Evolutionary conservation across 352 stramenopile genomes (phyloP).

Genomic region (Phytophthora macrochlamydospora): DNA sequence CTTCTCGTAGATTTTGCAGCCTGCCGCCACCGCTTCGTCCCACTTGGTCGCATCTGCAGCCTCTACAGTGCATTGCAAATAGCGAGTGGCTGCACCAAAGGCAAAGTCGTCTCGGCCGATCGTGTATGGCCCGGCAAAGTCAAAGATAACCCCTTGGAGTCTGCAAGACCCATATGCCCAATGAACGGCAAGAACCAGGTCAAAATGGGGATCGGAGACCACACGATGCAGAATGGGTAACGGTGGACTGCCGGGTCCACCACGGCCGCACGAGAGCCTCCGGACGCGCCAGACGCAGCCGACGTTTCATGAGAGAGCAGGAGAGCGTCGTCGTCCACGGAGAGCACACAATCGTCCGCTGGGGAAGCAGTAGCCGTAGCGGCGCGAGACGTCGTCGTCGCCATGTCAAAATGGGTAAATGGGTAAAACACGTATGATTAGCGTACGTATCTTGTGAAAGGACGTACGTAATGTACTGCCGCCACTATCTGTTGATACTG

Average conservation of each 20-base stretch:
- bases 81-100: slow-evolving; percentile 89
- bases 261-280: slow-evolving; percentile 1
- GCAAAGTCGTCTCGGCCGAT: slow-evolving; percentile 90
- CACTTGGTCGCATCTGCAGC: slow-evolving; percentile 69
- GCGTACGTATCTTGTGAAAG: slow-evolving; percentile 23
- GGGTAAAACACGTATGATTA: slow-evolving; percentile 40
- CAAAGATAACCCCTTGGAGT: slow-evolving; percentile 92
- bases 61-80: slow-evolving; percentile 79
- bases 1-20: slow-evolving; percentile 92
- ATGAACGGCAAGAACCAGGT: slow-evolving; percentile 96
- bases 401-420: slow-evolving; percentile 33
- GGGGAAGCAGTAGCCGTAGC: background rate
- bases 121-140: slow-evolving; percentile 96
- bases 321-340: slow-evolving; percentile 17
- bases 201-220: slow-evolving; percentile 90
- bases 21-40: slow-evolving; percentile 90
- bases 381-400: slow-evolving; percentile 17
- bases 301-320: slow-evolving; percentile 18
- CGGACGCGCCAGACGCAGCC: slow-evolving; percentile 3
- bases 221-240: slow-evolving; percentile 94
- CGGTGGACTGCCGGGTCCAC: slow-evolving; percentile 49
- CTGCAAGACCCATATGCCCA: slow-evolving; percentile 94
- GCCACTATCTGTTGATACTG: slow-evolving; percentile 12
- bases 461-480: slow-evolving; percentile 23
- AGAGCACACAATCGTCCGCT: background rate